These are phyloP conservation scores for Tulasnella sp. DNA, from an alignment of 768 basidiomycete species.

Conservation along the genomic window DNA sequence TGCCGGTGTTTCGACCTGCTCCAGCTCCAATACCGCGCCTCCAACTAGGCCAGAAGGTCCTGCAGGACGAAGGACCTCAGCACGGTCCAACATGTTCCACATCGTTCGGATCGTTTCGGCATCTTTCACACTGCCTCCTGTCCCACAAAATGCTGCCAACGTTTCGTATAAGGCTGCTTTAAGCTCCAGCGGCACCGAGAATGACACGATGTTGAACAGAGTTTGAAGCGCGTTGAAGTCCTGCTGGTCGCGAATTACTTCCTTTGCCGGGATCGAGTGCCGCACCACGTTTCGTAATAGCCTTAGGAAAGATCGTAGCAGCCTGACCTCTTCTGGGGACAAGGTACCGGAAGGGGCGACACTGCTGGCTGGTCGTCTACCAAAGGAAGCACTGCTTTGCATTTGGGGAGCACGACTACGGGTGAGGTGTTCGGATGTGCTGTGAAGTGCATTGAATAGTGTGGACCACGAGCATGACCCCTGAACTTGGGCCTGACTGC, in stretches of 20 bases:
- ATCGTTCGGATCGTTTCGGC: constrained; percentile 72
- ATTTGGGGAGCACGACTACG: constrained; percentile 22
- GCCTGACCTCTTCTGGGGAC: constrained; percentile 57
- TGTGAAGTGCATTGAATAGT: constrained; percentile 62
- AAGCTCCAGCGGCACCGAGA: constrained; percentile 76
- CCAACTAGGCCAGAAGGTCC: constrained; percentile 62
- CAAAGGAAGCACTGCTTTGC: constrained; percentile 22
- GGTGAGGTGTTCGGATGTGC: constrained; percentile 50
- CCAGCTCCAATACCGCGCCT: constrained; percentile 77
- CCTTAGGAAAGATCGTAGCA: constrained; percentile 70
- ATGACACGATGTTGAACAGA: constrained; percentile 61
- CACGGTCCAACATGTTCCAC: constrained; percentile 73
- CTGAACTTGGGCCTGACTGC: constrained; percentile 27
- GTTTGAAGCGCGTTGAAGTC: constrained; percentile 75
- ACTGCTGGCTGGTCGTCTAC: constrained; percentile 20
- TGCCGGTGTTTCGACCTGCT: constrained; percentile 70
- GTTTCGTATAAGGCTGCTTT: constrained; percentile 78
- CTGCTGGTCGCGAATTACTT: constrained; percentile 60
- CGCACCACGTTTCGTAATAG: constrained; percentile 64
- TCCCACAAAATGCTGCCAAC: constrained; percentile 68
- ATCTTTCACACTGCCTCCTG: constrained; percentile 59
- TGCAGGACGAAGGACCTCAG: constrained; percentile 41
- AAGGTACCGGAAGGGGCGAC: constrained; percentile 35
- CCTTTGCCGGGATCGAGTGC: constrained; percentile 63
- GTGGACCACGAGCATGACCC: constrained; percentile 64